phyloP scores from a whole-genome alignment of 1,284 basidiomycete species.

The Porogramme epimiltina region DNA sequence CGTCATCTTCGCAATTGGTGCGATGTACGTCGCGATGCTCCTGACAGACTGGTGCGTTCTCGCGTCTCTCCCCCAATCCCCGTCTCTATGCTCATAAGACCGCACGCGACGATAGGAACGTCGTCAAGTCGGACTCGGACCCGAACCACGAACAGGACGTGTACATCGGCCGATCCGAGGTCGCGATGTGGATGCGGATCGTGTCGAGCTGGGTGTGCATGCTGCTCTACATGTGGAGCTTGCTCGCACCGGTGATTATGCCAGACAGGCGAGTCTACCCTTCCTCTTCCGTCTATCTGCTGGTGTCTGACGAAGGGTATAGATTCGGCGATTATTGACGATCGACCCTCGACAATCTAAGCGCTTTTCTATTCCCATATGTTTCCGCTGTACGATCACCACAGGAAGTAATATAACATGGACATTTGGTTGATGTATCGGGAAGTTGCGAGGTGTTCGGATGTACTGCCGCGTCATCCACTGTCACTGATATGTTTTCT shows the following conservation, averaged over 20 bases:
- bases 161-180: conserved; percentile 93
- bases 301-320: neutral
- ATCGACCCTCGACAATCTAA: no score
- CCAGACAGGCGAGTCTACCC: conserved; percentile 68
- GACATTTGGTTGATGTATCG: no score
- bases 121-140: conserved; percentile 53
- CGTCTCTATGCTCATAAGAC: conserved; percentile 1
- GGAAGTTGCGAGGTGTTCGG: no score
- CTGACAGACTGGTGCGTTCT: conserved; percentile 91
- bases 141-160: conserved; percentile 71
- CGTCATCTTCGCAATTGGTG: conserved; percentile 92
- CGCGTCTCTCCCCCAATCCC: neutral
- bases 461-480: no score
- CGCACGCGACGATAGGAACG: conserved; percentile 56
- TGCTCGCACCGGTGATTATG: conserved; percentile 87
- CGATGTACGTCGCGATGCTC: conserved; percentile 99
- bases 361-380: neutral
- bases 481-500: no score
- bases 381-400: no score
- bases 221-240: conserved; percentile 87
- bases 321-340: conserved; percentile 26
- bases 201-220: conserved; percentile 96
- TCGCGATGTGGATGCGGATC: conserved; percentile 99
- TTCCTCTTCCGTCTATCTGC: neutral
- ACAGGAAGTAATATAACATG: no score